Conservation (phyloP, 2,329 filamentous ascomycete species). For the Sporothrix protearum region DNA sequence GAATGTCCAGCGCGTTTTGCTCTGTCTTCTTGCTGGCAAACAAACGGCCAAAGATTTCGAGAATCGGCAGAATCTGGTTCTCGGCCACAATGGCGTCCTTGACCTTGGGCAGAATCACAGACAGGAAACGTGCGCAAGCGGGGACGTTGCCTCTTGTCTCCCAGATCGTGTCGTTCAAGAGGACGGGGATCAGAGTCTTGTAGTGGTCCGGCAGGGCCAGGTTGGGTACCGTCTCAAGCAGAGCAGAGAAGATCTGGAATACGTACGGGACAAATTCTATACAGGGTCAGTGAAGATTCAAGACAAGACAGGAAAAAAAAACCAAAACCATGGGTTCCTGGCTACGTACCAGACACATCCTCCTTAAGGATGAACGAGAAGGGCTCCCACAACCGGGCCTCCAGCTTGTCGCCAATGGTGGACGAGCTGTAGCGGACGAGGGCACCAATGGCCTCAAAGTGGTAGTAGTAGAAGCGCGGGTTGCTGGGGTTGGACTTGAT, state of each 20-base stretch:
- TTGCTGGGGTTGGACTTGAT: slow-evolving; percentile 96
- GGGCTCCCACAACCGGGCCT: slow-evolving; percentile 75
- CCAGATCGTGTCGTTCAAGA: slow-evolving; percentile 82
- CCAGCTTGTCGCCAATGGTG: slow-evolving; percentile 67
- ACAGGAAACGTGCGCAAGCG: slow-evolving; percentile 78
- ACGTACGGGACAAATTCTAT: slow-evolving; percentile 89
- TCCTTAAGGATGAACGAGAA: slow-evolving; percentile 77
- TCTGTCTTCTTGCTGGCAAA: slow-evolving; percentile 80
- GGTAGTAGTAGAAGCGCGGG: slow-evolving; percentile 96
- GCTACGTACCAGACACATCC: slow-evolving; percentile 59
- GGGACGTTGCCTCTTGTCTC: slow-evolving; percentile 90
- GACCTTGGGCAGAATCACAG: slow-evolving; percentile 77
- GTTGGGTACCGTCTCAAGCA: slow-evolving; percentile 80
- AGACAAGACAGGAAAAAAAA: background rate
- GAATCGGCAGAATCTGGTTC: slow-evolving; percentile 78
- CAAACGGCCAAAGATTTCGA: slow-evolving; percentile 95
- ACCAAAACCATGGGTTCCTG: background rate
- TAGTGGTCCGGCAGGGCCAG: slow-evolving; percentile 78
- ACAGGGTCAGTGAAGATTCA: background rate
- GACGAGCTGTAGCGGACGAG: slow-evolving; percentile 70
- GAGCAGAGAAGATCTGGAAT: slow-evolving; percentile 88
- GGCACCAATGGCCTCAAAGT: slow-evolving; percentile 91
- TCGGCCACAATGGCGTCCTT: slow-evolving; percentile 68
- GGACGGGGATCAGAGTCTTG: slow-evolving; percentile 69
- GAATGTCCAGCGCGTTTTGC: slow-evolving; percentile 79